These are phyloP conservation scores for Murraya paniculata DNA, from an alignment of 345 rosid genomes.

Conservation along the genomic window DNA sequence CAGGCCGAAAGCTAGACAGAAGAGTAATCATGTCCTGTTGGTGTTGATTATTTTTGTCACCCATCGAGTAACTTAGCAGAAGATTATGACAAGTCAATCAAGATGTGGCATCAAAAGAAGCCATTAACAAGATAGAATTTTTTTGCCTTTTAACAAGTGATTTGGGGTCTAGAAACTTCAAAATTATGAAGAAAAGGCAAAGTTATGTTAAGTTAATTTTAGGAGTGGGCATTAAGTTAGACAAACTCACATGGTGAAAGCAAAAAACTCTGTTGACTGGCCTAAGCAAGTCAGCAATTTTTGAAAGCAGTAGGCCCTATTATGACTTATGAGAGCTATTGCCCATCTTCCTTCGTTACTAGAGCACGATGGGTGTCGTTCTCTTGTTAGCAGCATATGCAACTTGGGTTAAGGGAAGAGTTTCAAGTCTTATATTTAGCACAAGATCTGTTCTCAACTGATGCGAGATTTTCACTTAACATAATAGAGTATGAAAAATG, in stretches of 20 bases:
- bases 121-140: background rate
- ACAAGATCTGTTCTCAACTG: no score
- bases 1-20: background rate
- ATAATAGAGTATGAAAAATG: no score
- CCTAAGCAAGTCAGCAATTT: background rate
- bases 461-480: no score
- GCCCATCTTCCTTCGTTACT: background rate
- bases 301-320: conserved; percentile 9
- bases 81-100: conserved; percentile 10
- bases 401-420: background rate
- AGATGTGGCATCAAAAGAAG: conserved; percentile 4
- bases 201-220: background rate
- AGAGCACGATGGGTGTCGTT: conserved; percentile 12
- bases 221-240: background rate
- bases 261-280: background rate
- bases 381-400: background rate
- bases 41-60: background rate
- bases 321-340: conserved; percentile 6
- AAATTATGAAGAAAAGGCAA: background rate
- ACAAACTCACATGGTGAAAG: conserved; percentile 21
- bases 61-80: background rate
- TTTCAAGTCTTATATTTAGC: no score
- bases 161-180: conserved; percentile 20
- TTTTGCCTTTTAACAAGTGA: background rate
- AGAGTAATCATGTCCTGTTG: background rate